Conservation (phyloP, 2,329 filamentous ascomycete species). For the Scopulariopsis brevicaulis region DNA sequence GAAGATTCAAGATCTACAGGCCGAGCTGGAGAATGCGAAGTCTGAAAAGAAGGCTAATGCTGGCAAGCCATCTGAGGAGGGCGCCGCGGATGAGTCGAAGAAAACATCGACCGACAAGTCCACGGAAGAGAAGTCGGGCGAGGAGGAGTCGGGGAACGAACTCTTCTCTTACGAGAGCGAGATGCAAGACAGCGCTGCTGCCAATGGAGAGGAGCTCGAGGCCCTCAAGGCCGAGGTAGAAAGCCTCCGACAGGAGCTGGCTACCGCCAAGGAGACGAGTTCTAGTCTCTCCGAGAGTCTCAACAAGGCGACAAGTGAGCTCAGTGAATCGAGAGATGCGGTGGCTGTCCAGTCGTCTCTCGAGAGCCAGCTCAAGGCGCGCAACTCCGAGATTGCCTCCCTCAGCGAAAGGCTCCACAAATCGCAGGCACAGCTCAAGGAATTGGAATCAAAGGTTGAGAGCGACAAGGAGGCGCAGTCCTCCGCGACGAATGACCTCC, state of each 20-base stretch:
- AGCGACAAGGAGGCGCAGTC: conserved; percentile 17
- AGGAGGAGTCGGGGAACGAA: conserved; percentile 28
- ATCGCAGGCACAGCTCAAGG: conserved; percentile 30
- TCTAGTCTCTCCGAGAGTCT: conserved; percentile 54
- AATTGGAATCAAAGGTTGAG: conserved; percentile 24
- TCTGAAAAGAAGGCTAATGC: conserved; percentile 16
- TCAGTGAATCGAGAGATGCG: conserved; percentile 35
- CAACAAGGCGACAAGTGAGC: conserved; percentile 54
- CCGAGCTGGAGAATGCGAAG: conserved; percentile 33
- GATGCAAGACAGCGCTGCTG: conserved; percentile 56
- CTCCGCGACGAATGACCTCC: conserved; percentile 22
- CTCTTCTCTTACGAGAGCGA: conserved; percentile 92
- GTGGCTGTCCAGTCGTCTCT: conserved; percentile 28
- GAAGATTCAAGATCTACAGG: conserved; percentile 26
- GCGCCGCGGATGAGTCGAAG: conserved; percentile 3
- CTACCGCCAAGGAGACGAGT: conserved; percentile 59
- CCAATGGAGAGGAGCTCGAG: conserved; percentile 59
- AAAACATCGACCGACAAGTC: background rate
- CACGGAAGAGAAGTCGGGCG: background rate
- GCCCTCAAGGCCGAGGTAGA: conserved; percentile 59
- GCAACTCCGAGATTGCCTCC: conserved; percentile 33
- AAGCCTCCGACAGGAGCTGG: conserved; percentile 58
- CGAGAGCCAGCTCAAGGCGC: conserved; percentile 36
- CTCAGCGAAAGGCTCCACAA: conserved; percentile 36
- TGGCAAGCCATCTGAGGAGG: conserved; percentile 14